Percentiles rank a stretch among this genome's conserved stretches.
These are phyloP conservation scores for Carex scoparia DNA, from an alignment of 176 grass and related monocot genomes.

Conservation along the genomic window DNA sequence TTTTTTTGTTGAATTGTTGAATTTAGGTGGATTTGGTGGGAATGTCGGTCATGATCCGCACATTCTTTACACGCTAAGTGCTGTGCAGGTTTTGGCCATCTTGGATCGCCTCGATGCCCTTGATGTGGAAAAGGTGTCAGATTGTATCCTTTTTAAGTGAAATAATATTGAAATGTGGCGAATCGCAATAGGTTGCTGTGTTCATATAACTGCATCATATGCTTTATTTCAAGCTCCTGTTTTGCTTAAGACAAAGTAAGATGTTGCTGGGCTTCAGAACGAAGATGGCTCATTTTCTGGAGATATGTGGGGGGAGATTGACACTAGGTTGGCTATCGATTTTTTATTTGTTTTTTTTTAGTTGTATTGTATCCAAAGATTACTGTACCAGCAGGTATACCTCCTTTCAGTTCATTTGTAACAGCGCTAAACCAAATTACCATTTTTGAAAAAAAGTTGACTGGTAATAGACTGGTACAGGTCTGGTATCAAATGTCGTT, in stretches of 20 bases:
- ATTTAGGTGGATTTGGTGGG: slow-evolving; percentile 78
- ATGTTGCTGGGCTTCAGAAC: slow-evolving; percentile 67
- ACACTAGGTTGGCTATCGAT: slow-evolving; percentile 44
- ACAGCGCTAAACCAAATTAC: not conserved
- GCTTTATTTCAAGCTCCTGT: slow-evolving; percentile 25
- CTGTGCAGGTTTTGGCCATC: slow-evolving; percentile 73
- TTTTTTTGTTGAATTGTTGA: slow-evolving; percentile 20
- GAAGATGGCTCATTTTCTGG: slow-evolving; percentile 95
- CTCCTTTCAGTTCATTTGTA: not conserved
- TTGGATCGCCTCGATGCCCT: slow-evolving; percentile 64
- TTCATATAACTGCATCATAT: not conserved
- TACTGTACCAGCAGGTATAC: not conserved
- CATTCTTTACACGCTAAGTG: slow-evolving; percentile 68
- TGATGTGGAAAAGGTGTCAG: slow-evolving; percentile 64
- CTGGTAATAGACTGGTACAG: not conserved
- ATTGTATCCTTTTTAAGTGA: slow-evolving; percentile 69
- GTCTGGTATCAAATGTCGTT: not conserved
- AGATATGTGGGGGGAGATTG: slow-evolving; percentile 91
- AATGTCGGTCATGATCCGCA: slow-evolving; percentile 82
- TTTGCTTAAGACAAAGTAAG: slow-evolving; percentile 43
- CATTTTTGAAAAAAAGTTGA: not conserved
- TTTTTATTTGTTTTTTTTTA: not conserved
- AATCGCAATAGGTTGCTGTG: not conserved
- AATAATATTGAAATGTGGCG: not conserved
- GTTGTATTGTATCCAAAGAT: not conserved